A percentile compares a stretch with the other conserved stretches of the same genome.
These are phyloP conservation scores for Hypoxylon sp. DNA, from an alignment of 2,329 filamentous ascomycete species.

Conservation along the genomic window DNA sequence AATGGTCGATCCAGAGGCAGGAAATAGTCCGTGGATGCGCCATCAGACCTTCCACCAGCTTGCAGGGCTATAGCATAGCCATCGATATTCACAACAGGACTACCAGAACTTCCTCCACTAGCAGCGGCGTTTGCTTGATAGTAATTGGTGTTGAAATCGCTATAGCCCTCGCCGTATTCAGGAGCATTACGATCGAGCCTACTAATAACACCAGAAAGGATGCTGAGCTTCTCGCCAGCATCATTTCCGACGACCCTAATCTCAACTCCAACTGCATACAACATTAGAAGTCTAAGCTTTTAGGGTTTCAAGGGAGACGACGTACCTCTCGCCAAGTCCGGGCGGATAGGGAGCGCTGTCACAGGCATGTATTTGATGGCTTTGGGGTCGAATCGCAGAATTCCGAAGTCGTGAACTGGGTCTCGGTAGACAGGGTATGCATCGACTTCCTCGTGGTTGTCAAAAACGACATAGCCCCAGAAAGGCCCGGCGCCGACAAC, in stretches of 20 bases:
- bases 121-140: constrained; percentile 98
- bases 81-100: constrained; percentile 96
- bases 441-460: constrained; percentile 97
- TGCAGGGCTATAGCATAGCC: constrained; percentile 93
- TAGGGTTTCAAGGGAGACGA: constrained; percentile 5
- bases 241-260: constrained; percentile 99
- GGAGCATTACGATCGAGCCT: constrained; percentile 95
- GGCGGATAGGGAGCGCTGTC: constrained; percentile 81
- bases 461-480: constrained; percentile 98
- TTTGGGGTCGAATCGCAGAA: constrained; percentile 94
- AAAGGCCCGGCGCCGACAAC: constrained; percentile 96
- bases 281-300: constrained; percentile 20
- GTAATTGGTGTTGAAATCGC: constrained; percentile 96
- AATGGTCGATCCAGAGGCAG: constrained; percentile 91
- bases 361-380: constrained; percentile 98
- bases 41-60: constrained; percentile 92
- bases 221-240: constrained; percentile 97
- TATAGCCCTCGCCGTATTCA: constrained; percentile 97
- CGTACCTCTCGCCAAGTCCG: constrained; percentile 81
- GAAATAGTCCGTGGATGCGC: constrained; percentile 97
- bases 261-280: constrained; percentile 79
- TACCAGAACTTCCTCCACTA: constrained; percentile 97
- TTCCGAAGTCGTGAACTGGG: constrained; percentile 97
- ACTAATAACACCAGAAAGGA: constrained; percentile 96
- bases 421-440: constrained; percentile 97